A percentile compares a stretch with the other conserved stretches of the same genome.
These are phyloP conservation scores for Ganoderma sinense DNA, from an alignment of 1,284 basidiomycete genomes.

Conservation along the genomic window DNA sequence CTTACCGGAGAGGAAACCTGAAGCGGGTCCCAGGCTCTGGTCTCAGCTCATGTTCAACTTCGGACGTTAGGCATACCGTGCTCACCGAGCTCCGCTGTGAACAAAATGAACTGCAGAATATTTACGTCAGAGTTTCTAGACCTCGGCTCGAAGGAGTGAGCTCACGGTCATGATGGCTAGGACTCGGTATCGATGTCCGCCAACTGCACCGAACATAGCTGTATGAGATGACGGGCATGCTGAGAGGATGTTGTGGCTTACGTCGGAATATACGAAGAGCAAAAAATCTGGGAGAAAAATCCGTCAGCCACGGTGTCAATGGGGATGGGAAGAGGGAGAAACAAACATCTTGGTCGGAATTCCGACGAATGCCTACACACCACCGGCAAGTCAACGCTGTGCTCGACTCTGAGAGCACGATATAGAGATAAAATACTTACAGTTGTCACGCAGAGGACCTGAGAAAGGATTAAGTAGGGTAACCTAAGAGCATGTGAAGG, in stretches of 20 bases:
- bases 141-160: background rate
- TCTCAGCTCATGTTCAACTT: background rate
- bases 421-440: background rate
- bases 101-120: background rate
- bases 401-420: background rate
- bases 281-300: constrained; percentile 5
- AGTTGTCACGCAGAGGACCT: background rate
- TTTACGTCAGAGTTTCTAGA: background rate
- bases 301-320: background rate
- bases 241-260: background rate
- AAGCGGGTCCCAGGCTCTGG: background rate
- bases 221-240: background rate
- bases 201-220: background rate
- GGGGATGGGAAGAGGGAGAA: too few species aligned
- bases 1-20: constrained; percentile 1
- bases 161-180: constrained; percentile 1
- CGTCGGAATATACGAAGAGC: constrained; percentile 12
- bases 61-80: too few species aligned
- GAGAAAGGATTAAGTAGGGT: background rate
- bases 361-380: background rate
- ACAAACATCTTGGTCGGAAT: constrained; percentile 8
- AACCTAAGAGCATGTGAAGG: background rate
- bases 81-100: background rate
- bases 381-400: background rate
- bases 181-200: background rate